Evolutionary conservation across 441 rosid species (phyloP), one percentile per base, ranked within the genome.

Genomic region (Brassica balearica): DNA sequence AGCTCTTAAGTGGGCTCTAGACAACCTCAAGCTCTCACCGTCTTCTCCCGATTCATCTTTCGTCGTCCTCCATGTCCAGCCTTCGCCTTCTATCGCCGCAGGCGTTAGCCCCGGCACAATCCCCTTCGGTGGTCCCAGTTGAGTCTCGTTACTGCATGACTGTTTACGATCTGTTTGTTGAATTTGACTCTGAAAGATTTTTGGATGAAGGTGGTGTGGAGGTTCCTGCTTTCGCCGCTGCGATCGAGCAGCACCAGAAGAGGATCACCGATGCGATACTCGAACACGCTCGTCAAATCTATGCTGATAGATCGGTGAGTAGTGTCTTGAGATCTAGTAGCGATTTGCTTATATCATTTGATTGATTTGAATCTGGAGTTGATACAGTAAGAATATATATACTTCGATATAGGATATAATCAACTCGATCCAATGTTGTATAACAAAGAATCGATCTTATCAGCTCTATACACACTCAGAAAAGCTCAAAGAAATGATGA

Each of bases 81-180:
- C 98, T 8, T 89, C 97, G 5, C 98, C 97, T 17, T 80, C 91
- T 53, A 88, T 93, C 58, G 83, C 89, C 71, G 81, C 80, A 2
- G 95, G 94, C 7, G 89, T 95, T 38, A 88, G 77, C 73, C 99
- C 97, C n/a, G 98, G 97, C 4, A 78, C 86, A 63, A 95, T 95
- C 70, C 98, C 99, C 38, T 95, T 95, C 75, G 97, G 98, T 60
- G 98, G 97, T 4, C 97, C 97, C 82, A 87, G 99, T 95, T 84
- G 74, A 78, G 86, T 22, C 22, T 76, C 69, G 70, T 61, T 59
- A 55, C 68, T 69, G 5, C 1, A 70, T 71, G 46, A 3, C 17
- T 56, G 46, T 74, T 12, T 55, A 73, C 19, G 65, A 55, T 59
- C 15, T 29, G 73, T 58, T 71, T 48, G 65, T 66, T 75, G 68